Base-by-base conservation (phyloP, 768 basidiomycete species). In the Coprinopsis cinerea region DNA sequence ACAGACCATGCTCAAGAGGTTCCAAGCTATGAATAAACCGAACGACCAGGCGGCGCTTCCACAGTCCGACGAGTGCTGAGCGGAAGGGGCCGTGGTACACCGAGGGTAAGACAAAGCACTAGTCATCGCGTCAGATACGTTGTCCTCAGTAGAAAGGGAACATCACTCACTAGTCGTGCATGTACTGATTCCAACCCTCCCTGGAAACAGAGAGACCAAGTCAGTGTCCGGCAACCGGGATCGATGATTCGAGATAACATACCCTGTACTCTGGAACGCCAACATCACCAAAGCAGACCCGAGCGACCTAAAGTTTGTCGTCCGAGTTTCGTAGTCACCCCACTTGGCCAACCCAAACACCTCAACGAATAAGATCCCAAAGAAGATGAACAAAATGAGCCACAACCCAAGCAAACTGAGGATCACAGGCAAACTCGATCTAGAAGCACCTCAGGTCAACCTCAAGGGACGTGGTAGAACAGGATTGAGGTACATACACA, bases 111-210 rank as follows among this genome's bases (percentile, higher is more conserved):
- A 73, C 23, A 88, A 55, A 13, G 88, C 74, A 61, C 92, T 95
- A 50, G n/a, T n/a, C n/a, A n/a, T n/a, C n/a, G n/a, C n/a, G n/a
- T n/a, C n/a, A n/a, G n/a, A n/a, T n/a, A n/a, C n/a, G n/a, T n/a
- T n/a, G n/a, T n/a, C n/a, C n/a, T n/a, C n/a, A n/a, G n/a, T n/a
- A n/a, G n/a, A n/a, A n/a, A n/a, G n/a, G n/a, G n/a, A n/a, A 39
- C 28, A 44, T 26, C 4, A 67, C 85, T 60, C 63, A 93, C 90
- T 82, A 95, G 67, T 97, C 90, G 62, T 97, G 94, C 95, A 97
- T 97, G 64, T 85, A 96, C 57, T 85, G 82, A 62, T 97, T 97
- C 95, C 95, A 98, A 0, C 84, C 91, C 64, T 97, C 94, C 7
- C 93, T 93, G 55, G 5, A 55, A 46, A 15, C 15, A 24, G 47